Conservation (phyloP, 306 rosid genomes). For the Datisca glomerata region DNA sequence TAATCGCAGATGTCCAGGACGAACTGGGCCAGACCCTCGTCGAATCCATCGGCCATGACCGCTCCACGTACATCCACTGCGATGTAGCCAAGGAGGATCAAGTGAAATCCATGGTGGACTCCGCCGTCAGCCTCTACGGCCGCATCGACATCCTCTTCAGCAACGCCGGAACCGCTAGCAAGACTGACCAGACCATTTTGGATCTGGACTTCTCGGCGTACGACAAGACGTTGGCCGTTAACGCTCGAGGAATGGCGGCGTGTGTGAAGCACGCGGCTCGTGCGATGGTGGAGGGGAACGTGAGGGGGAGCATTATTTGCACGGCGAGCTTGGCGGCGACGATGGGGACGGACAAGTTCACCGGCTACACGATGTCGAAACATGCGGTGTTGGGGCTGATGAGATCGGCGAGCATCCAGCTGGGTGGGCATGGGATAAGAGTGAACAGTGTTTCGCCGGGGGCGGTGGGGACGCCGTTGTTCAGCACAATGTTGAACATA, state of each 20-base stretch:
- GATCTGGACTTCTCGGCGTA: slow-evolving; percentile 25
- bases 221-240: slow-evolving; percentile 19
- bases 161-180: slow-evolving; percentile 35
- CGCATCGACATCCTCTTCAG: slow-evolving; percentile 49
- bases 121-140: slow-evolving; percentile 27
- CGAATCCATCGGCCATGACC: slow-evolving; percentile 23
- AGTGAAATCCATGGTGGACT: slow-evolving; percentile 25
- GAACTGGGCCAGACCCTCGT: slow-evolving; percentile 25
- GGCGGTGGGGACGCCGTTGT: slow-evolving; percentile 3
- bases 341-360: background rate
- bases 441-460: slow-evolving; percentile 32
- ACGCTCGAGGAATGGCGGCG: slow-evolving; percentile 24
- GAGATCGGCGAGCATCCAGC: slow-evolving; percentile 25
- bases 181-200: slow-evolving; percentile 16
- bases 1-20: slow-evolving; percentile 48
- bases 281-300: slow-evolving; percentile 30
- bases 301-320: slow-evolving; percentile 42
- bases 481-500: background rate
- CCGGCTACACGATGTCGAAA: slow-evolving; percentile 21
- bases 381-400: slow-evolving; percentile 22
- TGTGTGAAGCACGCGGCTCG: slow-evolving; percentile 42
- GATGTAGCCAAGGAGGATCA: slow-evolving; percentile 40
- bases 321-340: slow-evolving; percentile 21
- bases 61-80: slow-evolving; percentile 35
- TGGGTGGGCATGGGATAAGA: slow-evolving; percentile 8